Conservation (phyloP, 169 alveolate genomes). For the Plasmodium vivax region DNA sequence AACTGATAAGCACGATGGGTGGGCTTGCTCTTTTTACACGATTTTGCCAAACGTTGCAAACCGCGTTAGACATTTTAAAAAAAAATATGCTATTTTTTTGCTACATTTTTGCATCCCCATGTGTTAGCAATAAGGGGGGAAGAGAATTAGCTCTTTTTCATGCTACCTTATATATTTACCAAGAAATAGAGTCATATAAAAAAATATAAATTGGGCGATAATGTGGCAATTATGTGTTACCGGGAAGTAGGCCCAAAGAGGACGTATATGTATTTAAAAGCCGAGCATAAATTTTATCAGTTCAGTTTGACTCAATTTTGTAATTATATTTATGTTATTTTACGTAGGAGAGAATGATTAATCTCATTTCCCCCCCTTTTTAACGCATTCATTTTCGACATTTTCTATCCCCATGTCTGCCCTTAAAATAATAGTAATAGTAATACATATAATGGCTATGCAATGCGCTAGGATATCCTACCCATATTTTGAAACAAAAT, state of each 20-base stretch:
- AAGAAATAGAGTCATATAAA: no score
- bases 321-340: not conserved
- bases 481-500: not conserved
- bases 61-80: no score
- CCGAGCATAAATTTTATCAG: not conserved
- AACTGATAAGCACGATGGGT: no score
- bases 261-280: not conserved
- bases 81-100: no score
- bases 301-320: not conserved
- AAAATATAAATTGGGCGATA: no score
- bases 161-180: no score
- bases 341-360: not conserved
- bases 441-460: not conserved
- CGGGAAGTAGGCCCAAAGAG: not conserved
- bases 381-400: not conserved
- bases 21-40: no score
- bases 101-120: no score
- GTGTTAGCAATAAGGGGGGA: no score
- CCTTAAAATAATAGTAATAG: not conserved
- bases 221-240: no score
- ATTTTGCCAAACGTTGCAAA: no score
- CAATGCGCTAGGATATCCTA: not conserved
- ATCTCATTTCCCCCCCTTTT: not conserved
- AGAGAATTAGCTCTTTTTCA: no score
- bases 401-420: not conserved